Percentiles rank a stretch among this genome's conserved stretches.
Evolutionary conservation across 305 asterid genomes (phyloP).

Genomic region (Fraxinus greggii): DNA sequence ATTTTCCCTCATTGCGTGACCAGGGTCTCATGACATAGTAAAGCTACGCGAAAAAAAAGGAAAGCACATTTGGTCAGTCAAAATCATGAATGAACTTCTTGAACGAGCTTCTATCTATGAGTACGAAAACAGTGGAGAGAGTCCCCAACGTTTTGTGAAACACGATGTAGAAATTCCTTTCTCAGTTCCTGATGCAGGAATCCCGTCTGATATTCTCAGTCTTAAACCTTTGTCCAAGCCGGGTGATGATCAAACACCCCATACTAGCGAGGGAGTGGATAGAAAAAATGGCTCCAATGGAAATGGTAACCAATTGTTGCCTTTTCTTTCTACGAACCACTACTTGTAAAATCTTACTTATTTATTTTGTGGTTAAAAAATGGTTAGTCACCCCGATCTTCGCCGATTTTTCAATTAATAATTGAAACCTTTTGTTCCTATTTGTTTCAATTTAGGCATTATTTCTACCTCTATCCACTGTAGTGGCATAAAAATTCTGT

Average conservation of each 20-base stretch:
- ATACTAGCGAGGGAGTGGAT: not conserved
- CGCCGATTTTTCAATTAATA: not conserved
- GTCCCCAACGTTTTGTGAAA: not conserved
- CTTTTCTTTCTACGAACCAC: not conserved
- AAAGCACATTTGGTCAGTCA: constrained; percentile 39
- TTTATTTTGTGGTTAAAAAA: not conserved
- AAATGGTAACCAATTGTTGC: not conserved
- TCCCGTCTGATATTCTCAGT: not conserved
- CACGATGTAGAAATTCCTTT: not conserved
- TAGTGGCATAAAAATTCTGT: not conserved
- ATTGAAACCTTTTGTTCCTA: not conserved
- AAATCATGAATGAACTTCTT: constrained; percentile 32
- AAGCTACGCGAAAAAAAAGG: constrained; percentile 29
- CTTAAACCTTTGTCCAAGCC: not conserved
- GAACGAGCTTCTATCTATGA: not conserved
- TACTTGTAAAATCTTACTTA: not conserved
- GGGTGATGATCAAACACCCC: not conserved
- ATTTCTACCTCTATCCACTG: not conserved
- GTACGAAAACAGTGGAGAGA: constrained; percentile 24
- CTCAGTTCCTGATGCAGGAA: not conserved
- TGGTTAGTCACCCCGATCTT: not conserved
- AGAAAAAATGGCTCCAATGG: not conserved
- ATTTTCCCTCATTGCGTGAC: not conserved
- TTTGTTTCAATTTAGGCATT: not conserved
- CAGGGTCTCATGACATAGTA: constrained; percentile 28